Conservation (phyloP, 2,329 filamentous ascomycete species). For the Epichloe uncinata region DNA sequence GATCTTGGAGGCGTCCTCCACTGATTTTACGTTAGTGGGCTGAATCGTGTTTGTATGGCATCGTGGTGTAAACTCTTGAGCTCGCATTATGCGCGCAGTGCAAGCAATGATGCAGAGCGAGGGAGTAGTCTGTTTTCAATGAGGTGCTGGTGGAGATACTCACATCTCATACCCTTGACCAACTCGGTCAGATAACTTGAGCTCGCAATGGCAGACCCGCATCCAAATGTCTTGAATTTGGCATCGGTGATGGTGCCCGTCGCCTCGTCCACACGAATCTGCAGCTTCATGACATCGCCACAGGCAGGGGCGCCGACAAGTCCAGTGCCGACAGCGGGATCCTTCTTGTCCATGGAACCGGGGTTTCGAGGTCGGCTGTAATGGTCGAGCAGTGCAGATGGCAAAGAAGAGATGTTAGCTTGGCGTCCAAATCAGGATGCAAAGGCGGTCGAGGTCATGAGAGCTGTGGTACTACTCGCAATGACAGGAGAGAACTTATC, state of each 20-base stretch:
- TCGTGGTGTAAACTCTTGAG: not conserved
- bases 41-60: not conserved
- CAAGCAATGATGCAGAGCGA: not conserved
- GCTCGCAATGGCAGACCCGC: constrained; percentile 86
- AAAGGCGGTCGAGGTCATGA: not conserved
- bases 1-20: constrained; percentile 85
- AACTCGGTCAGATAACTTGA: constrained; percentile 82
- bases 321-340: constrained; percentile 75
- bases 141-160: not conserved
- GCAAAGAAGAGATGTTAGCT: constrained; percentile 4
- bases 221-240: constrained; percentile 97
- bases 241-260: constrained; percentile 85
- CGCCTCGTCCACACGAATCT: constrained; percentile 75
- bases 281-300: constrained; percentile 75
- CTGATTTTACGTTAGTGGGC: not conserved
- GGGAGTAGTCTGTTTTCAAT: no score
- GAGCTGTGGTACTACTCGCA: not conserved
- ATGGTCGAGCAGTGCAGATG: constrained; percentile 26
- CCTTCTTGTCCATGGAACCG: constrained; percentile 54
- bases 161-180: constrained; percentile 72
- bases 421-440: not conserved
- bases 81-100: not conserved
- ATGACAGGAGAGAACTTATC: constrained; percentile 10
- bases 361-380: constrained; percentile 42
- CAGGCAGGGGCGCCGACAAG: constrained; percentile 82